phyloP scores from a whole-genome alignment of 192 early-diverging fungal species.

The Coemansia sp. region DNA sequence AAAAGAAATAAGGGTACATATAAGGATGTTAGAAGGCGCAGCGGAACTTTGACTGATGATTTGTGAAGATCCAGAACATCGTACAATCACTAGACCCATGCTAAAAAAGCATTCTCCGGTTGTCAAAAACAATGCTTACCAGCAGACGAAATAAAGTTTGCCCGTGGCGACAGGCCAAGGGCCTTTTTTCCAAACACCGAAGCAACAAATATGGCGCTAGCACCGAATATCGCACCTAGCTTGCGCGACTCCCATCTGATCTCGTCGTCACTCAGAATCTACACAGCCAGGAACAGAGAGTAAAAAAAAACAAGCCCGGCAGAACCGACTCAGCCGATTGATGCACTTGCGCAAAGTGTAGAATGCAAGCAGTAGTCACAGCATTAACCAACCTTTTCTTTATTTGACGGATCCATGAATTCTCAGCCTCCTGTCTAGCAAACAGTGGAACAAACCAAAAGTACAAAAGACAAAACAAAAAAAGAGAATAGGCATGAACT shows the following conservation, averaged over 20 bases:
- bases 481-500: no score
- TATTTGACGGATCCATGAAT: not conserved
- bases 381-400: slow-evolving; percentile 1
- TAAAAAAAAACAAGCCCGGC: not conserved
- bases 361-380: no score
- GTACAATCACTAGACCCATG: not conserved
- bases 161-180: slow-evolving; percentile 30
- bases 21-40: not conserved
- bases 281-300: not conserved
- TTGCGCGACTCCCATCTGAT: slow-evolving; percentile 53
- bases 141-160: slow-evolving; percentile 31
- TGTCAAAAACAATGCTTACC: slow-evolving; percentile 21
- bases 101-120: not conserved
- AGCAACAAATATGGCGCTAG: slow-evolving; percentile 43
- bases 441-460: not conserved
- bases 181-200: slow-evolving; percentile 42
- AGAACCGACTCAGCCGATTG: no score
- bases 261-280: slow-evolving; percentile 48
- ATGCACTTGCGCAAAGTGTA: no score
- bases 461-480: no score
- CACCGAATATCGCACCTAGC: slow-evolving; percentile 43
- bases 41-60: not conserved
- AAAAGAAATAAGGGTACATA: not conserved
- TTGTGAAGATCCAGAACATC: not conserved
- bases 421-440: not conserved